Base-by-base conservation (phyloP, 768 basidiomycete genomes). In the Auricularia auricula-judae region DNA sequence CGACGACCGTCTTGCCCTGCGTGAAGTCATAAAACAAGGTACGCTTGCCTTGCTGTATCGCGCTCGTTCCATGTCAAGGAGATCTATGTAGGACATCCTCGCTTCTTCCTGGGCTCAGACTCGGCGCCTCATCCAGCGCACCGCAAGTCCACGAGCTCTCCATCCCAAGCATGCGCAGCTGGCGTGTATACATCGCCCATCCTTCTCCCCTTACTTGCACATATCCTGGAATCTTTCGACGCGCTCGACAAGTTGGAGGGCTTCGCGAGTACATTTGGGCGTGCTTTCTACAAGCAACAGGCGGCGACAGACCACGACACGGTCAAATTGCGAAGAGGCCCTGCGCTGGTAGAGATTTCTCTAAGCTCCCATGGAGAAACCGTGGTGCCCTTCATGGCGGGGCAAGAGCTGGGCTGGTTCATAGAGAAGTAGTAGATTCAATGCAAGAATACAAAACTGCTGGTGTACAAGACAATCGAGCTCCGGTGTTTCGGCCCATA, bases 81-180 rank as follows among this genome's bases (percentile, higher is more conserved):
- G 8, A 14, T 14, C 12, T 23, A 18, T n/a, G 47, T 10, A 59
- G 56, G 95, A 3, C 90, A 96, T 74, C 88, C 93, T 3, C 86
- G 91, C 60, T 99, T 99, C 76, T 99, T 99, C 84, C 80, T 99
- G 64, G 97, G 97, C 21, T 95, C 92, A 18, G 97, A 99, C 76
- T 93, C 91, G 35, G 97, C 97, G 1, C 97, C 97, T 47, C 97
- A 99, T 74, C 86, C 89, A 3, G 80, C 81, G 36, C 72, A 78
- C 35, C 77, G 81, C 63, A 88, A 93, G 74, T 82, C 88, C 3
- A 85, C 82, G 18, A 84, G 89, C 66, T 83, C 86, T 3, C 87
- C 90, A 5, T 76, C 76, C 21, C 81, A 85, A 36, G 79, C 85
- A 18, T 99, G 97, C 74, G 95, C 97, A 1, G 97, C 97, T 10